Percentiles rank a stretch among this genome's conserved stretches.
Conservation (phyloP, 306 rosid genomes). For the Prunus davidiana region DNA sequence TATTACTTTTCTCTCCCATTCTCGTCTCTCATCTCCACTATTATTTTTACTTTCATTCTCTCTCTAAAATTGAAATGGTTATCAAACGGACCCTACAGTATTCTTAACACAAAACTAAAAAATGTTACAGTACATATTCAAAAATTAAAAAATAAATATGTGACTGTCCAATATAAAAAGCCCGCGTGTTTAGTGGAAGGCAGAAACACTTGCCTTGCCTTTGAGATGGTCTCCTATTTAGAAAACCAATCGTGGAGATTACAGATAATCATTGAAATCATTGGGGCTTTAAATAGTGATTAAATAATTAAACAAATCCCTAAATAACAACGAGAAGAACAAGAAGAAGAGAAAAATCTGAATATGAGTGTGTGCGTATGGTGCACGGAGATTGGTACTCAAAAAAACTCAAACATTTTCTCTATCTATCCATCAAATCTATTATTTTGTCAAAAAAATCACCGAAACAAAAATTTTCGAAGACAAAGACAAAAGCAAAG, state of each 20-base stretch:
- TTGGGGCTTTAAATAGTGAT: slow-evolving; percentile 25
- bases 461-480: neutral
- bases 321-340: neutral
- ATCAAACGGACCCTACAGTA: too few species aligned
- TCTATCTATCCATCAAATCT: neutral
- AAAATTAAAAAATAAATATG: too few species aligned
- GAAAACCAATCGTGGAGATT: slow-evolving; percentile 34
- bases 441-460: neutral
- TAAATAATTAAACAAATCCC: neutral
- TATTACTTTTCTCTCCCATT: too few species aligned
- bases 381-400: slow-evolving; percentile 11
- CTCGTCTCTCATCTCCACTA: too few species aligned
- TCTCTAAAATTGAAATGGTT: too few species aligned
- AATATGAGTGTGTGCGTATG: slow-evolving; percentile 5
- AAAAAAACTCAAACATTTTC: neutral
- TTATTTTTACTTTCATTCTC: too few species aligned
- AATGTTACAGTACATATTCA: too few species aligned
- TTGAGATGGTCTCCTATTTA: slow-evolving; percentile 31
- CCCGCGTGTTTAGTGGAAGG: slow-evolving; percentile 19
- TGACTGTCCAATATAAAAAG: neutral
- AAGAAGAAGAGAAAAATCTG: too few species aligned
- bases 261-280: slow-evolving; percentile 39
- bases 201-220: slow-evolving; percentile 13
- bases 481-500: neutral
- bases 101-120: too few species aligned